Evolutionary conservation across 2,329 filamentous ascomycete genomes (phyloP).

Genomic region (Claviceps sp.): DNA sequence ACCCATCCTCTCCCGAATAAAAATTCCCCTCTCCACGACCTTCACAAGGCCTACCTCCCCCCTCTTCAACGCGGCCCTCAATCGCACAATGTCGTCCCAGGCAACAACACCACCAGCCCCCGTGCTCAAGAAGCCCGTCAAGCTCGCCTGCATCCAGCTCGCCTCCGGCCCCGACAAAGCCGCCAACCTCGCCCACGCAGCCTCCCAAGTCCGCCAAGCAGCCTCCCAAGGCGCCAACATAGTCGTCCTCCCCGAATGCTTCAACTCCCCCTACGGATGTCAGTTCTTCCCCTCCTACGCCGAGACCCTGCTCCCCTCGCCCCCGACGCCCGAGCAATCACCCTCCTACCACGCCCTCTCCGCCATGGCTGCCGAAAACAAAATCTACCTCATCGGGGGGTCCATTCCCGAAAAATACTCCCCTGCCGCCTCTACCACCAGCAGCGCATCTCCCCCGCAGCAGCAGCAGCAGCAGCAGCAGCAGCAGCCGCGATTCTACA

Average conservation of each 20-base stretch:
- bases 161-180: slow-evolving; percentile 72
- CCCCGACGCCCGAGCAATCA: slow-evolving; percentile 54
- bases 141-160: slow-evolving; percentile 70
- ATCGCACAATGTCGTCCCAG: not conserved
- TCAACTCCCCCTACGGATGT: slow-evolving; percentile 94
- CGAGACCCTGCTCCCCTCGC: slow-evolving; percentile 68
- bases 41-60: no score
- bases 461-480: no score
- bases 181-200: slow-evolving; percentile 69
- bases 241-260: slow-evolving; percentile 92
- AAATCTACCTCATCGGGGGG: slow-evolving; percentile 74
- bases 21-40: no score
- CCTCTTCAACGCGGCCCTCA: not conserved
- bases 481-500: slow-evolving; percentile 55
- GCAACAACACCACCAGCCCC: slow-evolving; percentile 8
- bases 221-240: slow-evolving; percentile 64
- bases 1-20: not conserved
- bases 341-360: slow-evolving; percentile 80
- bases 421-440: slow-evolving; percentile 5
- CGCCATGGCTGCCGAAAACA: slow-evolving; percentile 63
- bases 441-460: not conserved
- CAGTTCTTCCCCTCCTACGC: slow-evolving; percentile 85
- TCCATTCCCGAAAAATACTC: slow-evolving; percentile 67
- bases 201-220: slow-evolving; percentile 70
- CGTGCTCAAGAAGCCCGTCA: slow-evolving; percentile 62